These are phyloP conservation scores for Talaromyces proteolyticus DNA, from an alignment of 495 filamentous ascomycete species.

Conservation along the genomic window DNA sequence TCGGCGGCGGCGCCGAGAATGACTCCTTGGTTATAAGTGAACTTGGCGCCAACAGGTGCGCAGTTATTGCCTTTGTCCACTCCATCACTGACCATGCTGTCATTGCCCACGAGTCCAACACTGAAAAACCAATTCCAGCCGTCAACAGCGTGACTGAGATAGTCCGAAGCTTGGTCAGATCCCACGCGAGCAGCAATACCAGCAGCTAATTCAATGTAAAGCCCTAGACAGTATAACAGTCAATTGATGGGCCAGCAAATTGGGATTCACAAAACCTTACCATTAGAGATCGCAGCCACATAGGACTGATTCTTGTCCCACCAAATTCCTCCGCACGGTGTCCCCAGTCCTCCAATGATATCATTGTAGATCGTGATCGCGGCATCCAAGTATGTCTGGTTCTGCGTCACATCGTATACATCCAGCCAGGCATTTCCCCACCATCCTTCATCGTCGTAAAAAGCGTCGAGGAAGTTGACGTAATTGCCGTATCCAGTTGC, in stretches of 20 bases:
- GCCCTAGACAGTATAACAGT: background rate
- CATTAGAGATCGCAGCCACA: slow-evolving; percentile 42
- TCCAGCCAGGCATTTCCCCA: slow-evolving; percentile 56
- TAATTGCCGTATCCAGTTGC: slow-evolving; percentile 20
- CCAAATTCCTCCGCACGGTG: slow-evolving; percentile 55
- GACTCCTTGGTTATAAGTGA: slow-evolving; percentile 70
- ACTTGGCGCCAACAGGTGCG: slow-evolving; percentile 35
- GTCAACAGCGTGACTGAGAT: slow-evolving; percentile 40
- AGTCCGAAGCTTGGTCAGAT: slow-evolving; percentile 18
- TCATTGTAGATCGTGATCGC: slow-evolving; percentile 51
- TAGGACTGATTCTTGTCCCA: slow-evolving; percentile 55
- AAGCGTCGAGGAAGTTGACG: slow-evolving; percentile 49
- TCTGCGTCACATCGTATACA: slow-evolving; percentile 45
- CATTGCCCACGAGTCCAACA: slow-evolving; percentile 52
- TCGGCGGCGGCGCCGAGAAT: slow-evolving; percentile 60
- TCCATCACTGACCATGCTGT: slow-evolving; percentile 59
- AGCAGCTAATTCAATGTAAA: slow-evolving; percentile 10
- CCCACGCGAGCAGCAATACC: slow-evolving; percentile 20
- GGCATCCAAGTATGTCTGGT: slow-evolving; percentile 39
- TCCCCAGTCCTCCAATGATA: slow-evolving; percentile 45
- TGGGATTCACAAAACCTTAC: background rate
- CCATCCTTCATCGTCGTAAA: slow-evolving; percentile 64
- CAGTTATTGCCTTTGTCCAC: slow-evolving; percentile 53
- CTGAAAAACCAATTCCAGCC: slow-evolving; percentile 59
- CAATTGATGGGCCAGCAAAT: background rate